These are phyloP conservation scores for Cadophora gregata DNA, from an alignment of 2,329 filamentous ascomycete species.

Conservation along the genomic window DNA sequence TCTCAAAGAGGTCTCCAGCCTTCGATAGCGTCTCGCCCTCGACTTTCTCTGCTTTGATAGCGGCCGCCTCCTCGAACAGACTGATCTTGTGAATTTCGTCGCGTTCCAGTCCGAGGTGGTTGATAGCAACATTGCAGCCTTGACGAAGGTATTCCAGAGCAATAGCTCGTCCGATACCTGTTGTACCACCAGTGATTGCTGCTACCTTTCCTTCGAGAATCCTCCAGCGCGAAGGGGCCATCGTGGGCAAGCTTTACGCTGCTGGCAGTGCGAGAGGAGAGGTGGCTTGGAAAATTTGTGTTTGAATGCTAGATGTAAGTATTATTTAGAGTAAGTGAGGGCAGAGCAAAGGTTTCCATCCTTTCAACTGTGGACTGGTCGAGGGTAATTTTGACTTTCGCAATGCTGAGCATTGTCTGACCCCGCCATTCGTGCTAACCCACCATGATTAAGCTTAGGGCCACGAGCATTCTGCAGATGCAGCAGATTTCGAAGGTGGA, in stretches of 20 bases:
- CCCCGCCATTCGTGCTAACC: background rate
- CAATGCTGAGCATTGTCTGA: background rate
- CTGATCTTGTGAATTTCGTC: slow-evolving; percentile 59
- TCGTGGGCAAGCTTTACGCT: background rate
- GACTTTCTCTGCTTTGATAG: slow-evolving; percentile 49
- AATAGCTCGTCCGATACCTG: slow-evolving; percentile 87
- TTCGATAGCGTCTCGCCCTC: slow-evolving; percentile 39
- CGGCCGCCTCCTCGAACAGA: slow-evolving; percentile 58
- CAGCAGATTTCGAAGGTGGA: background rate
- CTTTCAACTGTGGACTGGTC: background rate
- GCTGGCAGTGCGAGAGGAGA: background rate
- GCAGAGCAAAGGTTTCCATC: background rate
- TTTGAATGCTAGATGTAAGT: background rate
- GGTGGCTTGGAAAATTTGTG: background rate
- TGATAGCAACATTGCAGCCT: slow-evolving; percentile 79
- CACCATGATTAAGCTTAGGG: background rate
- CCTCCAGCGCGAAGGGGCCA: background rate
- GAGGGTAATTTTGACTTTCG: background rate
- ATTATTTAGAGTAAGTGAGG: background rate
- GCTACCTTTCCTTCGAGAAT: slow-evolving; percentile 48
- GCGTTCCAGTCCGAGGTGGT: slow-evolving; percentile 69
- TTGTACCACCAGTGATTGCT: slow-evolving; percentile 85
- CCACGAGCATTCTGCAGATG: background rate
- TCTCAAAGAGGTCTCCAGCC: slow-evolving; percentile 64
- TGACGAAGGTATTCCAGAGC: slow-evolving; percentile 79